phyloP scores from a whole-genome alignment of 2,329 filamentous ascomycete species.

The Xylogone sp. region DNA sequence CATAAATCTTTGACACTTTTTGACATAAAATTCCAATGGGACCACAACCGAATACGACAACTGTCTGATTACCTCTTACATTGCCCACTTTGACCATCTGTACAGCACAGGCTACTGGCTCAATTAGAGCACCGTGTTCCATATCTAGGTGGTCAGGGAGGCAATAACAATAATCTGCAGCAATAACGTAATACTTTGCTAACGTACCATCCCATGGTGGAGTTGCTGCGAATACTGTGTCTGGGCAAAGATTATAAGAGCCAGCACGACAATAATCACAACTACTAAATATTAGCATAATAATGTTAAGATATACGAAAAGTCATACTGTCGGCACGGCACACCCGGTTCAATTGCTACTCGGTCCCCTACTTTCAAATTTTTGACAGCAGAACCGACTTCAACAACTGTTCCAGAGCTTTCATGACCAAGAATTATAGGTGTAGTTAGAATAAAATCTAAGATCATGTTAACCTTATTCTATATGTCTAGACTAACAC shows the following conservation, averaged over 20 bases:
- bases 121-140: slow-evolving; percentile 49
- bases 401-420: slow-evolving; percentile 23
- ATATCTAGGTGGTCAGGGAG: slow-evolving; percentile 40
- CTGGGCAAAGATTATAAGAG: slow-evolving; percentile 36
- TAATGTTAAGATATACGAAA: no score
- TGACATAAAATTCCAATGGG: slow-evolving; percentile 45
- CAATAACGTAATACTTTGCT: slow-evolving; percentile 42
- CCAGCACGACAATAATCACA: slow-evolving; percentile 40
- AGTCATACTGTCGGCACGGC: slow-evolving; percentile 38
- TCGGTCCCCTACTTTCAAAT: slow-evolving; percentile 34
- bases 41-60: slow-evolving; percentile 47
- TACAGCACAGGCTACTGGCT: slow-evolving; percentile 50
- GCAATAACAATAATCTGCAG: slow-evolving; percentile 43
- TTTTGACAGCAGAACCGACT: slow-evolving; percentile 20
- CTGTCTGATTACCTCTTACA: slow-evolving; percentile 36
- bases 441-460: slow-evolving; percentile 39
- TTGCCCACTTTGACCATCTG: slow-evolving; percentile 37
- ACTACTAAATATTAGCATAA: no score
- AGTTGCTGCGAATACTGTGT: slow-evolving; percentile 45
- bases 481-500: slow-evolving; percentile 7
- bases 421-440: slow-evolving; percentile 32
- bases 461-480: slow-evolving; percentile 31
- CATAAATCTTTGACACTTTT: slow-evolving; percentile 42
- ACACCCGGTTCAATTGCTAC: slow-evolving; percentile 46
- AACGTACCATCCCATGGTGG: slow-evolving; percentile 47